Evolutionary conservation across 805 yeast species (phyloP).

Genomic region (Kluyveromyces nonfermentans): DNA sequence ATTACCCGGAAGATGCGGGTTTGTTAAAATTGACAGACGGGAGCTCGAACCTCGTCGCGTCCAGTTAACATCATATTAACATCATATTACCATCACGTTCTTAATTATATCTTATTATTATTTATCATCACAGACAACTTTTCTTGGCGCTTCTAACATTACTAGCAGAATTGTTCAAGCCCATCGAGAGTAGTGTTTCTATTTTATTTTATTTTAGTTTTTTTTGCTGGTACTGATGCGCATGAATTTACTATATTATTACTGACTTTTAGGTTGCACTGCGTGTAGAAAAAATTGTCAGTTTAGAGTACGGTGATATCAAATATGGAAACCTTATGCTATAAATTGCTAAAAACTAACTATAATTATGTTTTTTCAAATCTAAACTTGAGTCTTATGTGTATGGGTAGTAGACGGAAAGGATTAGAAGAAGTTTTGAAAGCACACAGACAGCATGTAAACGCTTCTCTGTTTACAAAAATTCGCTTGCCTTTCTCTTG

Average conservation of each 20-base stretch:
- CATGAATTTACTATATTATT: too few species aligned
- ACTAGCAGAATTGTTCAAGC: too few species aligned
- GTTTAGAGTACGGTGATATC: neutral
- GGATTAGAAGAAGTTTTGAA: neutral
- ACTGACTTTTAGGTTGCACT: too few species aligned
- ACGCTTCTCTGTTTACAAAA: conserved; percentile 33
- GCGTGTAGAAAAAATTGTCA: neutral
- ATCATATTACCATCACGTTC: neutral
- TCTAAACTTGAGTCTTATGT: neutral
- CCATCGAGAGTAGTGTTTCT: too few species aligned
- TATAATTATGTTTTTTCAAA: neutral
- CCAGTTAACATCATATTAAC: conserved; percentile 5
- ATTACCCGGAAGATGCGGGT: conserved; percentile 11
- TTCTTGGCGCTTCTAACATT: too few species aligned
- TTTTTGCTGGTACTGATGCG: too few species aligned
- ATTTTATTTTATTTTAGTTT: too few species aligned
- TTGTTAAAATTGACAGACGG: conserved; percentile 16
- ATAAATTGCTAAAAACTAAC: neutral
- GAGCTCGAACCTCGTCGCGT: conserved; percentile 23
- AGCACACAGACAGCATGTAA: neutral
- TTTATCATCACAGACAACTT: neutral
- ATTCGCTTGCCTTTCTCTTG: conserved; percentile 70
- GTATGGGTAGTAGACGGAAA: neutral
- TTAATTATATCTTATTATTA: neutral
- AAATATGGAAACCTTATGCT: neutral